Base-by-base conservation (phyloP, 805 yeast genomes). In the Suhomyces sp. region DNA sequence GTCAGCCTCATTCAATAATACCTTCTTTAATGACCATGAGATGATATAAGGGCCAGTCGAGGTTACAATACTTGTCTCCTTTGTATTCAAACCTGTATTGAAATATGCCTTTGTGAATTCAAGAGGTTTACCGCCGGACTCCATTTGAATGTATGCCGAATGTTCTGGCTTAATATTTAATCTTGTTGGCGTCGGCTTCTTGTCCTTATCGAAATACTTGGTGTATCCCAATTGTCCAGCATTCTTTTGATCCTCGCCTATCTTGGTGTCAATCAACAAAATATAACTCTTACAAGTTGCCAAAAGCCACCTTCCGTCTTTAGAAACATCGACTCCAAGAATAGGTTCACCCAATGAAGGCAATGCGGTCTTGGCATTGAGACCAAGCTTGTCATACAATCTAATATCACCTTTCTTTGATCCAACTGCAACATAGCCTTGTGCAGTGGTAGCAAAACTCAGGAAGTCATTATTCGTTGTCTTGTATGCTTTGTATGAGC, bases 321-420 rank as follows among this genome's bases (percentile, higher is more conserved):
- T 76, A 5, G 95, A 79, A 1, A 76, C 78, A 40, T 84, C 90
- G 13, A 85, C 48, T 15, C 84, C 83, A 25, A 72, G 60, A 33
- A 84, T 76, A 2, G 77, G 65, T 47, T 88, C 95, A 17, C 96
- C 96, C 24, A 88, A 63, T 0, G 93, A 88, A 2, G 96, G 96
- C 20, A 88, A 63, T 16, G 75, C 70, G 2, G 93, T 80, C 63
- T 83, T 85, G 2, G 95, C 95, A 46, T 74, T 76, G 38, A 75
- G 70, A 10, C 95, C 95, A 10, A 87, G 51, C 39, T 74, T 65
- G 57, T 87, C 86, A 54, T 76, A 87, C 26, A 88, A 67, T 42
- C 88, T 72, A 28, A 88, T 76, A 37, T 80, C 90, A 51, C 96
- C 96, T 38, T 71, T 77, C 11, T 64, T 63, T 9, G 90, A 77